Conservation (phyloP, 495 filamentous ascomycete genomes). For the Barbatosphaeria neglecta region DNA sequence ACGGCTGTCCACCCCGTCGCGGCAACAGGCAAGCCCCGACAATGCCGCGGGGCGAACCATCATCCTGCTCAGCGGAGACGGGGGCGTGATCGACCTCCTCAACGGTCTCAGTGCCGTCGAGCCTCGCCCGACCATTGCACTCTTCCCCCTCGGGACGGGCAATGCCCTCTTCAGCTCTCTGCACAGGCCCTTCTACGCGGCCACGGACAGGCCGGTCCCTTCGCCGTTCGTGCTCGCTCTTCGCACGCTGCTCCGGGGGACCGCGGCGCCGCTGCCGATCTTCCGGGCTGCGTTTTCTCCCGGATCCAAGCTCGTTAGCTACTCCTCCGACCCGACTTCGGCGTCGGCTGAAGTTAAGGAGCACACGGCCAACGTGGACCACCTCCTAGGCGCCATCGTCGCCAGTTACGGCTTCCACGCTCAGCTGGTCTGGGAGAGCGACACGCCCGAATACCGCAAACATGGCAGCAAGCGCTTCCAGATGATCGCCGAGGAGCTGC, state of each 20-base stretch:
- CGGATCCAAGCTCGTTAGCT: slow-evolving; percentile 43
- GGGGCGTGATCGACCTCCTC: slow-evolving; percentile 65
- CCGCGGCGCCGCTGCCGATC: slow-evolving; percentile 31
- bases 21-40: slow-evolving; percentile 27
- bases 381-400: slow-evolving; percentile 68
- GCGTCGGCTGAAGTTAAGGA: not conserved
- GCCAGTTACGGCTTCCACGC: slow-evolving; percentile 83
- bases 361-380: slow-evolving; percentile 9
- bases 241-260: slow-evolving; percentile 45
- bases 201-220: slow-evolving; percentile 3
- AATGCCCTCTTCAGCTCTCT: slow-evolving; percentile 75
- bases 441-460: slow-evolving; percentile 63
- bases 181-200: slow-evolving; percentile 22
- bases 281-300: slow-evolving; percentile 58
- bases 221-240: slow-evolving; percentile 37
- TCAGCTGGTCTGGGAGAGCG: slow-evolving; percentile 74
- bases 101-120: slow-evolving; percentile 34
- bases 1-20: slow-evolving; percentile 19
- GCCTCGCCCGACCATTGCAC: slow-evolving; percentile 42
- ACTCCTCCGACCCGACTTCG: slow-evolving; percentile 15
- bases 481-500: slow-evolving; percentile 65
- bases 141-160: slow-evolving; percentile 74
- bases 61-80: slow-evolving; percentile 76
- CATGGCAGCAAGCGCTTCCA: slow-evolving; percentile 67
- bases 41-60: slow-evolving; percentile 38